These are phyloP conservation scores for Micractinium sp. DNA, from an alignment of 139 green algal species.

Conservation along the genomic window DNA sequence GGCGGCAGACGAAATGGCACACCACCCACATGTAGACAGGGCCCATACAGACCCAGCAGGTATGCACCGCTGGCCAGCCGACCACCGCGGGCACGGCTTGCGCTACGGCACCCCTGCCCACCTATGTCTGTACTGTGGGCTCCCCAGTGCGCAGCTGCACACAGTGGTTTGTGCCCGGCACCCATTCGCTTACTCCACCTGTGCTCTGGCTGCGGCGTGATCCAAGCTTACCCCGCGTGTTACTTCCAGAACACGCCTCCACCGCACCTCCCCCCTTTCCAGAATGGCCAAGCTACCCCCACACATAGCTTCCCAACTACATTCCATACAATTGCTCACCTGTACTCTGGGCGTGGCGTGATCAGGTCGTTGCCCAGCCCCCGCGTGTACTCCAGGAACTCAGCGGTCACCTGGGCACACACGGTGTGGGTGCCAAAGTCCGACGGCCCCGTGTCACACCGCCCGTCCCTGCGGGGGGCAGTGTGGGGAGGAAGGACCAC, in stretches of 20 bases:
- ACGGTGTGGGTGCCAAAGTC: constrained; percentile 14
- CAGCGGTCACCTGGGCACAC: not conserved
- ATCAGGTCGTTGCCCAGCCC: not conserved
- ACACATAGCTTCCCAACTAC: not conserved
- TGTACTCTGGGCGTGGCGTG: constrained; percentile 4
- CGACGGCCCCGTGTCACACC: not conserved
- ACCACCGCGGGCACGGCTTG: no score
- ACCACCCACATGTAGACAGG: no score
- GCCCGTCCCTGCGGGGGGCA: not conserved
- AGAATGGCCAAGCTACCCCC: not conserved
- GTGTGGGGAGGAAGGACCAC: not conserved
- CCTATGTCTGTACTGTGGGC: no score
- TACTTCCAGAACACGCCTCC: no score
- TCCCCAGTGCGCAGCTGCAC: no score
- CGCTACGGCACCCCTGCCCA: no score
- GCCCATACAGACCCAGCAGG: no score
- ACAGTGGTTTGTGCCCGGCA: not conserved
- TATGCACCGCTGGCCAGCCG: no score
- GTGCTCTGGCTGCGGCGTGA: not conserved
- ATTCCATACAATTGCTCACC: not conserved
- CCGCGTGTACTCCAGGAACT: not conserved
- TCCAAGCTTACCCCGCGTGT: no score
- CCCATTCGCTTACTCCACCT: not conserved
- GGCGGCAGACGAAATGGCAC: no score
- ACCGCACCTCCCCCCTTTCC: no score